A percentile compares a stretch with the other conserved stretches of the same genome.
Evolutionary conservation across 148 eudicot species (phyloP).

Genomic region (Spergularia bocconei): DNA sequence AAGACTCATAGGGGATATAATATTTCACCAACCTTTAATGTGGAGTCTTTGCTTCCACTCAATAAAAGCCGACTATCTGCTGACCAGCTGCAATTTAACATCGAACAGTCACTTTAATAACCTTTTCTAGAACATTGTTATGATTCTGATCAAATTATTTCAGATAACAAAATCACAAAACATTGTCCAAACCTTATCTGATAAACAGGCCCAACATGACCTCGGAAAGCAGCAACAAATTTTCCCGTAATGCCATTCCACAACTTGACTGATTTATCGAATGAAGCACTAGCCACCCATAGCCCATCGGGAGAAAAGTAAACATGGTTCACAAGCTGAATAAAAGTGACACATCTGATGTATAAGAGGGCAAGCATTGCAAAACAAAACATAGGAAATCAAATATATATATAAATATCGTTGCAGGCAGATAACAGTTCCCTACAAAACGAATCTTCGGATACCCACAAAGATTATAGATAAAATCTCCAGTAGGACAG

Average conservation of each 20-base stretch:
- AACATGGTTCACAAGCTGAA: slow-evolving; percentile 91
- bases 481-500: background rate
- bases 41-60: slow-evolving; percentile 97
- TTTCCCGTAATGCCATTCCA: slow-evolving; percentile 93
- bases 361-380: slow-evolving; percentile 8
- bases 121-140: background rate
- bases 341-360: background rate
- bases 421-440: background rate
- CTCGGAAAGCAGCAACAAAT: slow-evolving; percentile 81
- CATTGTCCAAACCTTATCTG: slow-evolving; percentile 69
- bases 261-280: slow-evolving; percentile 89
- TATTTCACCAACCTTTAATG: slow-evolving; percentile 54
- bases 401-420: background rate
- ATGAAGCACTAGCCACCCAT: slow-evolving; percentile 98
- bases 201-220: slow-evolving; percentile 98
- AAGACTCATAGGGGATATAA: background rate
- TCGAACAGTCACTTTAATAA: background rate
- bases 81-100: slow-evolving; percentile 75
- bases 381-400: slow-evolving; percentile 1
- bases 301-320: slow-evolving; percentile 96
- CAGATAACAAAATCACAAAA: background rate
- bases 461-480: background rate
- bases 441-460: background rate
- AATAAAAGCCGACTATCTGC: slow-evolving; percentile 90
- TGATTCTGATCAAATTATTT: background rate